phyloP scores from a whole-genome alignment of 2,329 filamentous ascomycete genomes.

The Cyphellophora attinorum region DNA sequence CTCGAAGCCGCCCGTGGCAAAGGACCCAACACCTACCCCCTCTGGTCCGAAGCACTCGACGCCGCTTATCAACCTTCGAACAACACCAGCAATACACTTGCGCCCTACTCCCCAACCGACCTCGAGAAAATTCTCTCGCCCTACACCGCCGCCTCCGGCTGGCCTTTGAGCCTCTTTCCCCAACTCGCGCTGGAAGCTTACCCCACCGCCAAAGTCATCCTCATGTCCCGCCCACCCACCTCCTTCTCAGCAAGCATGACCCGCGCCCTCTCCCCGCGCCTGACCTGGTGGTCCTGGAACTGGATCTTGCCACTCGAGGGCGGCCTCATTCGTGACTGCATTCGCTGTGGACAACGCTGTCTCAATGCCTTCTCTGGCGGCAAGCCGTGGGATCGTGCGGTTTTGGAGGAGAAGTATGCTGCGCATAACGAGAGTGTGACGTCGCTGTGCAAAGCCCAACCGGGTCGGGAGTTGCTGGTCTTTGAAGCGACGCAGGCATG shows the following conservation, averaged over 20 bases:
- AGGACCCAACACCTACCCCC: conserved; percentile 1
- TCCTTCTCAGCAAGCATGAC: background rate
- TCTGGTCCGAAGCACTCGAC: conserved; percentile 5
- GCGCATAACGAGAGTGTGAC: conserved; percentile 4
- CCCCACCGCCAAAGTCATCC: conserved; percentile 6
- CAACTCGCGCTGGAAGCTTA: conserved; percentile 6
- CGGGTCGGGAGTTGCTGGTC: conserved; percentile 22
- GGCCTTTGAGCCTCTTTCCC: conserved; percentile 3
- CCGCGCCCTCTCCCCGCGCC: background rate
- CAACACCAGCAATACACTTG: background rate
- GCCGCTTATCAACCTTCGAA: conserved; percentile 1
- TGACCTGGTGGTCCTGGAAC: conserved; percentile 3
- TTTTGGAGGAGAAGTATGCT: conserved; percentile 1
- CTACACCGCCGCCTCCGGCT: conserved; percentile 5
- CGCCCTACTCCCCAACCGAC: background rate
- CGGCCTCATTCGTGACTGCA: conserved; percentile 2
- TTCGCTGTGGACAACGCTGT: conserved; percentile 4
- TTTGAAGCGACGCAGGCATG: conserved; percentile 32
- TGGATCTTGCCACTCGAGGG: background rate
- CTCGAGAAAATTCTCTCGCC: conserved; percentile 3
- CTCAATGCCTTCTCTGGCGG: conserved; percentile 2
- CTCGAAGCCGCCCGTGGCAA: background rate
- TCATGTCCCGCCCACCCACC: conserved; percentile 1
- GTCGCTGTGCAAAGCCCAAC: background rate
- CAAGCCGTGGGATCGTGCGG: conserved; percentile 2